Evolutionary conservation across 148 eudicot species (phyloP).

Genomic region (Fagopyrum tataricum): DNA sequence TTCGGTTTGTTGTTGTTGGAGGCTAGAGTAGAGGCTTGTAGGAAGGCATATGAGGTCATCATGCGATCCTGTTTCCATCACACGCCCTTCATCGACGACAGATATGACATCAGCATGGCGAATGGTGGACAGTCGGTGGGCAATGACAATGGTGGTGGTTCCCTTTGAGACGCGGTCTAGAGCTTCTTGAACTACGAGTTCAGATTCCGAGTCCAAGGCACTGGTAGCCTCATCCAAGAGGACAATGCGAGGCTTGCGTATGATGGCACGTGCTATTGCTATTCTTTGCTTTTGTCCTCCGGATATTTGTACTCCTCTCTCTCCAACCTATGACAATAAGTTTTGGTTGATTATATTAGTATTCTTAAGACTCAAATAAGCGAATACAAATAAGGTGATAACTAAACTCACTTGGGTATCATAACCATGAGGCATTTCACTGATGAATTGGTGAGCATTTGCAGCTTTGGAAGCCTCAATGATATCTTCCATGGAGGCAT

Average conservation of each 20-base stretch:
- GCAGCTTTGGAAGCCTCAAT: constrained; percentile 29
- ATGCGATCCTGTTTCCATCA: constrained; percentile 30
- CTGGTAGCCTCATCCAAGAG: constrained; percentile 41
- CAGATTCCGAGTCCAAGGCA: constrained; percentile 46
- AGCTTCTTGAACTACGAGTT: constrained; percentile 40
- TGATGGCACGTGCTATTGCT: constrained; percentile 49
- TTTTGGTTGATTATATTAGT: too few relatives aligned
- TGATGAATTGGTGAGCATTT: constrained; percentile 35
- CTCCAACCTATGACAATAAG: constrained; percentile 28
- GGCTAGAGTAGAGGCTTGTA: constrained; percentile 25
- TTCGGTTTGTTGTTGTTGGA: constrained; percentile 14
- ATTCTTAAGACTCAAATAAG: too few relatives aligned
- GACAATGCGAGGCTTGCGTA: constrained; percentile 41
- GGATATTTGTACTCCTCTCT: constrained; percentile 47
- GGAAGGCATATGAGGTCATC: constrained; percentile 26
- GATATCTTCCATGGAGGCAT: constrained; percentile 25
- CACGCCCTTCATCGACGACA: constrained; percentile 32
- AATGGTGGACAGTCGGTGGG: constrained; percentile 49
- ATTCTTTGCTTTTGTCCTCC: constrained; percentile 57
- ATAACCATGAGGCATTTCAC: constrained; percentile 27
- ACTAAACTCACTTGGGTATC: constrained; percentile 26
- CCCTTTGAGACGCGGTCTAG: constrained; percentile 35
- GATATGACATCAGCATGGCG: constrained; percentile 36
- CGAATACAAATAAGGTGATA: too few relatives aligned
- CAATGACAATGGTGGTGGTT: constrained; percentile 39